Conservation (phyloP, 1,284 basidiomycete genomes). For the Ustilago shanxiensis region DNA sequence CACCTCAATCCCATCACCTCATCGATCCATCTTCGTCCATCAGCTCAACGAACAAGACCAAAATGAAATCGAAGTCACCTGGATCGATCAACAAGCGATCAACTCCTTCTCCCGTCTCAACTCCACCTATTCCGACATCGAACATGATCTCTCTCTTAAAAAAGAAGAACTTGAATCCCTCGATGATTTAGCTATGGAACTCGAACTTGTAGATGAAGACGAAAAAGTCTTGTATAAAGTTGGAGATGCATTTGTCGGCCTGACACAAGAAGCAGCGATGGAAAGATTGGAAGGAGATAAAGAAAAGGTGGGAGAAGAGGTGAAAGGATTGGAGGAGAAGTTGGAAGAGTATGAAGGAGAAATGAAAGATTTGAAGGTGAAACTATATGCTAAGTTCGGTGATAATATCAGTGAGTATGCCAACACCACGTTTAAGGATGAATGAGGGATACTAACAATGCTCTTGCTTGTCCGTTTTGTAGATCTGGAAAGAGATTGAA, state of each 20-base stretch:
- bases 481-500: conserved; percentile 1
- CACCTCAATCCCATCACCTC: not conserved
- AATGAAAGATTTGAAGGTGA: conserved; percentile 91
- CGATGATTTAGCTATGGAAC: conserved; percentile 86
- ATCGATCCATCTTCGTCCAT: not conserved
- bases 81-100: conserved; percentile 95
- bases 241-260: conserved; percentile 87
- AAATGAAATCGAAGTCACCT: conserved; percentile 86
- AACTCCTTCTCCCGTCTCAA: conserved; percentile 94
- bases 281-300: conserved; percentile 82
- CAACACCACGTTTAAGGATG: too few species aligned
- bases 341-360: conserved; percentile 81
- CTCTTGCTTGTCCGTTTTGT: not conserved
- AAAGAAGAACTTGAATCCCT: conserved; percentile 93
- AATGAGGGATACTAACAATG: not conserved
- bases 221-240: conserved; percentile 80
- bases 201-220: conserved; percentile 75
- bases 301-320: conserved; percentile 75
- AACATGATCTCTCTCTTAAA: conserved; percentile 79
- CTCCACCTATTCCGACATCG: conserved; percentile 79
- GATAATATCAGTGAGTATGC: conserved; percentile 79
- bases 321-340: conserved; percentile 75
- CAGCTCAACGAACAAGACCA: conserved; percentile 54
- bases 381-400: conserved; percentile 91
- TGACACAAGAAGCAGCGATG: conserved; percentile 80